Percentiles rank a stretch among this genome's conserved stretches.
Evolutionary conservation across 768 basidiomycete species (phyloP).

Genomic region (Hemileccinum rubropunctum): DNA sequence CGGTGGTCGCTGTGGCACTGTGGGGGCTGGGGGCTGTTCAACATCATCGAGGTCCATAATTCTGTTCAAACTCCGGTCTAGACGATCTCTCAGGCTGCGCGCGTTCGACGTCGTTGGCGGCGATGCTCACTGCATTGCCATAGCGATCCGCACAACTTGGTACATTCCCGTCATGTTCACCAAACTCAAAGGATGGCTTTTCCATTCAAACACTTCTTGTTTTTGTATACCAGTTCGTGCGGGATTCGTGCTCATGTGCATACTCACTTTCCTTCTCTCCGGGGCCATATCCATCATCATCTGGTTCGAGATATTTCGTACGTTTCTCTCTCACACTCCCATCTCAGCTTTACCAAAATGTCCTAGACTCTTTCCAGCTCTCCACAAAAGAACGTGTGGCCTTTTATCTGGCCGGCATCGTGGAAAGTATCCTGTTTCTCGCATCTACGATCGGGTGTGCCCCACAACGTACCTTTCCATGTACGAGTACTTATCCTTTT

Average conservation of each 20-base stretch:
- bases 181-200: slow-evolving; percentile 44
- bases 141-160: slow-evolving; percentile 2
- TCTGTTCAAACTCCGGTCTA: slow-evolving; percentile 19
- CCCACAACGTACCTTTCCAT: background rate
- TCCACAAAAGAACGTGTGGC: slow-evolving; percentile 34
- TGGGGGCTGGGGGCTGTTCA: background rate
- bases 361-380: slow-evolving; percentile 34
- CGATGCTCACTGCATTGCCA: slow-evolving; percentile 10
- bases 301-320: slow-evolving; percentile 64
- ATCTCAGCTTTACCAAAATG: background rate
- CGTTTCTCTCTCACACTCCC: slow-evolving; percentile 21
- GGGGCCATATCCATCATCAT: slow-evolving; percentile 51
- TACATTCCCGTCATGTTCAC: slow-evolving; percentile 40
- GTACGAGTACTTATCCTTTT: background rate
- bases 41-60: slow-evolving; percentile 28
- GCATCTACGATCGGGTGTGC: slow-evolving; percentile 56
- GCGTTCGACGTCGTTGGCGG: background rate
- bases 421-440: slow-evolving; percentile 52
- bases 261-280: slow-evolving; percentile 52
- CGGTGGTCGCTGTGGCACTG: slow-evolving; percentile 15
- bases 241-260: slow-evolving; percentile 55
- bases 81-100: slow-evolving; percentile 3
- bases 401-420: slow-evolving; percentile 49
- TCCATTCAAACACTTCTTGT: slow-evolving; percentile 55
- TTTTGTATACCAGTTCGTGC: slow-evolving; percentile 62